A percentile compares a stretch with the other conserved stretches of the same genome.
phyloP scores from a whole-genome alignment of 495 filamentous ascomycete species.

The Venustampulla echinocandica region DNA sequence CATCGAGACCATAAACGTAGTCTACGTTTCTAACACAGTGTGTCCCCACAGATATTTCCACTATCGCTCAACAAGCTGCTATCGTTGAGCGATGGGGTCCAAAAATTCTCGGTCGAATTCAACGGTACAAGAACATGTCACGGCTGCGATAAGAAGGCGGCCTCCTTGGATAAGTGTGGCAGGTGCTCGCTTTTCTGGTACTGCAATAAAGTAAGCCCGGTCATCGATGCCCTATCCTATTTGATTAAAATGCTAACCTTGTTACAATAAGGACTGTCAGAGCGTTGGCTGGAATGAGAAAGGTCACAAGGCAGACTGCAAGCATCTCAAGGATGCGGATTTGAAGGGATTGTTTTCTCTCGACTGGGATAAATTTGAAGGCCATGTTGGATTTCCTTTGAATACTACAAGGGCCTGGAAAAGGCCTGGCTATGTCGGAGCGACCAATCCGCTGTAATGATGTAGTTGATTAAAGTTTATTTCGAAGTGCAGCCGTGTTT shows the following conservation, averaged over 20 bases:
- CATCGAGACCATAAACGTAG: background rate
- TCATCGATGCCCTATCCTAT: background rate
- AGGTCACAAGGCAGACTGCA: conserved; percentile 29
- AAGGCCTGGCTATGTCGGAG: too few species aligned
- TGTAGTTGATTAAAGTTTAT: too few species aligned
- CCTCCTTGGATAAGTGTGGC: conserved; percentile 18
- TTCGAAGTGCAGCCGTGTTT: too few species aligned
- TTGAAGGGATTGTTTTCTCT: conserved; percentile 23
- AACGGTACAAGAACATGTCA: conserved; percentile 20
- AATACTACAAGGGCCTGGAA: conserved; percentile 7
- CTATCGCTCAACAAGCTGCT: conserved; percentile 24
- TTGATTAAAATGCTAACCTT: conserved; percentile 18
- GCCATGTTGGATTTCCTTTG: conserved; percentile 24
- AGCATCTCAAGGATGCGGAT: conserved; percentile 27
- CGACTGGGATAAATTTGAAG: conserved; percentile 28
- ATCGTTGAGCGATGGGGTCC: conserved; percentile 22
- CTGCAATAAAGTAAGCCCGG: conserved; percentile 22
- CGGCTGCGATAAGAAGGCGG: conserved; percentile 22
- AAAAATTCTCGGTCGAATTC: conserved; percentile 24
- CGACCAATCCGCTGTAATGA: too few species aligned
- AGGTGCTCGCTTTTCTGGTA: conserved; percentile 26
- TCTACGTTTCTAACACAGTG: background rate
- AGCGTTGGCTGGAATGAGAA: conserved; percentile 26
- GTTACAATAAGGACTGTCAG: conserved; percentile 20
- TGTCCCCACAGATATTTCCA: conserved; percentile 26